These are phyloP conservation scores for Arachnomyces sp. DNA, from an alignment of 2,329 filamentous ascomycete species.

Conservation along the genomic window DNA sequence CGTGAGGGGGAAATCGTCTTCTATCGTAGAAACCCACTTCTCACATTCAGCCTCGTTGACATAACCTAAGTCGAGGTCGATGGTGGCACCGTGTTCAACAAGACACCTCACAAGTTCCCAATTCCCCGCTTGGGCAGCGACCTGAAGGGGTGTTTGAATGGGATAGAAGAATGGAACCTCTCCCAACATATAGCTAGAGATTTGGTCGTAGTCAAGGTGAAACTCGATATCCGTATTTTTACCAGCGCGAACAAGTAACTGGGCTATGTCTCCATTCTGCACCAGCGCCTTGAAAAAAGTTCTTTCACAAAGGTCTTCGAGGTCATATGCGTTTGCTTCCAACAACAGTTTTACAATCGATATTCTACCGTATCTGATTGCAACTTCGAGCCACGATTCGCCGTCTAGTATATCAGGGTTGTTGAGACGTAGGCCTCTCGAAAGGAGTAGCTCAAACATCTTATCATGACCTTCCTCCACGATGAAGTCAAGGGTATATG, in stretches of 20 bases:
- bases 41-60: background rate
- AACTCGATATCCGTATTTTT: background rate
- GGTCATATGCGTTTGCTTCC: background rate
- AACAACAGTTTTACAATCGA: background rate
- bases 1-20: background rate
- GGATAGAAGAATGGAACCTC: conserved; percentile 3
- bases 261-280: background rate
- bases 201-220: background rate
- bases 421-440: background rate
- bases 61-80: conserved; percentile 3
- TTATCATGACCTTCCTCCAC: background rate
- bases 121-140: conserved; percentile 2
- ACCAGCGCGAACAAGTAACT: background rate
- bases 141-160: conserved; percentile 6
- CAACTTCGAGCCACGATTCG: background rate
- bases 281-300: background rate
- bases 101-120: conserved; percentile 8
- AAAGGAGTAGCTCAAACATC: conserved; percentile 4
- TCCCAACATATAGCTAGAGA: background rate
- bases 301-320: background rate
- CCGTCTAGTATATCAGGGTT: no score
- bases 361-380: background rate
- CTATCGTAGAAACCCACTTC: background rate
- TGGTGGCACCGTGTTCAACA: conserved; percentile 9
- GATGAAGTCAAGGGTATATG: background rate